A percentile compares a stretch with the other conserved stretches of the same genome.
phyloP scores from a whole-genome alignment of 768 basidiomycete genomes.

The Serendipita indica region DNA sequence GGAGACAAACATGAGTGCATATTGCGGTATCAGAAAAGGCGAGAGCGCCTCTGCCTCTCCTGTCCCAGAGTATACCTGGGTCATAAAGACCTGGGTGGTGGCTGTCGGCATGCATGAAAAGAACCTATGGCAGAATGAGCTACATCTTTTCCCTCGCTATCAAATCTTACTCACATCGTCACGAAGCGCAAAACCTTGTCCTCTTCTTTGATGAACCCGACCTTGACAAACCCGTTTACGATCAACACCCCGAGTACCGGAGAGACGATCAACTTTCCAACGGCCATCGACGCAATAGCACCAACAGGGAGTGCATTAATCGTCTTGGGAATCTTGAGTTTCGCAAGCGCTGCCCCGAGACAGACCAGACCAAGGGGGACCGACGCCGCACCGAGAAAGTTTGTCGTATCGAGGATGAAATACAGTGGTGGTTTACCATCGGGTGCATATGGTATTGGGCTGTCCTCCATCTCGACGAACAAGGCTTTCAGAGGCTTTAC shows the following conservation, averaged over 20 bases:
- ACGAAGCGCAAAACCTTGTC: constrained; percentile 51
- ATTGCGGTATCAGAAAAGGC: constrained; percentile 48
- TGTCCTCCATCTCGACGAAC: constrained; percentile 35
- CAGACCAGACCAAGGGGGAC: constrained; percentile 50
- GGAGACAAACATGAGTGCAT: constrained; percentile 27
- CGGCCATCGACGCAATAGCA: constrained; percentile 37
- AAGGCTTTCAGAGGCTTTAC: constrained; percentile 44
- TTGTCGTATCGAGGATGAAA: constrained; percentile 39
- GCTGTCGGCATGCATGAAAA: constrained; percentile 47
- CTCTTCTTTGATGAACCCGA: constrained; percentile 32
- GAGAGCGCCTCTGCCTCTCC: constrained; percentile 48
- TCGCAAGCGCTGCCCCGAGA: constrained; percentile 47
- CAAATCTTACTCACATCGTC: constrained; percentile 40
- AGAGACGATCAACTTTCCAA: constrained; percentile 40
- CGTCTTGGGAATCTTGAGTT: constrained; percentile 34
- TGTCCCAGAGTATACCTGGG: constrained; percentile 51
- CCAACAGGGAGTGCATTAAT: constrained; percentile 28
- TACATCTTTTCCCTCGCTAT: neutral
- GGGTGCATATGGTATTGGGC: constrained; percentile 36
- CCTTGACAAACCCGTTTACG: constrained; percentile 28
- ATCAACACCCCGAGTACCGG: constrained; percentile 50
- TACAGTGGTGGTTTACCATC: constrained; percentile 55
- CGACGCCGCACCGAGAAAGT: constrained; percentile 46
- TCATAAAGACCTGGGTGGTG: constrained; percentile 41
- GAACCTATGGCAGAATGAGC: constrained; percentile 34